A percentile compares a stretch with the other conserved stretches of the same genome.
Evolutionary conservation across 2,329 filamentous ascomycete genomes (phyloP).

Genomic region (Neopestalotiopsis sp.): DNA sequence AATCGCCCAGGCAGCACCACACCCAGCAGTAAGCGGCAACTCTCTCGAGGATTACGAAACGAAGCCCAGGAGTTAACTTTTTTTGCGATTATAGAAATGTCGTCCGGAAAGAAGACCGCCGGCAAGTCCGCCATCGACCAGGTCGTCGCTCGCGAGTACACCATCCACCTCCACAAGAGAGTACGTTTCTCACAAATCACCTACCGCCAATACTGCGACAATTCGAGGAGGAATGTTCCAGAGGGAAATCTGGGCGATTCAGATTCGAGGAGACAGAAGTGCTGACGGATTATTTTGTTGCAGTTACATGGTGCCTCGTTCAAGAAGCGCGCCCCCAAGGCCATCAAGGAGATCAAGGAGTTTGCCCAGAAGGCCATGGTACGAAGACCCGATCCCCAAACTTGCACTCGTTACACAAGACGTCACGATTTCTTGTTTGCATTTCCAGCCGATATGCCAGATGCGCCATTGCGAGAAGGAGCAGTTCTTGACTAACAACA

Average conservation of each 20-base stretch:
- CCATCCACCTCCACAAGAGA: slow-evolving; percentile 99
- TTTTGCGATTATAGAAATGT: slow-evolving; percentile 51
- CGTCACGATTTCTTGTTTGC: slow-evolving; percentile 24
- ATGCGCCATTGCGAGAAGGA: background rate
- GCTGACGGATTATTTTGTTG: slow-evolving; percentile 16
- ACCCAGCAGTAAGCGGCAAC: slow-evolving; percentile 10
- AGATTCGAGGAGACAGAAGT: slow-evolving; percentile 22
- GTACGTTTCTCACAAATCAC: slow-evolving; percentile 62
- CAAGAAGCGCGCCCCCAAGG: slow-evolving; percentile 99
- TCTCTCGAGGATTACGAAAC: background rate
- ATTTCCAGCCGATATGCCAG: background rate
- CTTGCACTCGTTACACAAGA: slow-evolving; percentile 11
- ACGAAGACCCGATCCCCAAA: slow-evolving; percentile 46
- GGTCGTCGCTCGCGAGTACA: slow-evolving; percentile 99
- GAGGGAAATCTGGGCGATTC: background rate
- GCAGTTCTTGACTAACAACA: slow-evolving; percentile 25
- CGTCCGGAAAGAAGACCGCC: slow-evolving; percentile 68
- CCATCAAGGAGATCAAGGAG: slow-evolving; percentile 99
- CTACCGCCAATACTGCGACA: slow-evolving; percentile 12
- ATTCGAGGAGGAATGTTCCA: background rate
- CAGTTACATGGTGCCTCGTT: slow-evolving; percentile 97
- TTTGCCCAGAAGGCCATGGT: slow-evolving; percentile 97
- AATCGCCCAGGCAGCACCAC: slow-evolving; percentile 7
- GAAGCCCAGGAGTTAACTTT: background rate
- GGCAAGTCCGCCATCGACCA: slow-evolving; percentile 97